phyloP scores from a whole-genome alignment of 140 eudicot genomes.

The Flaveria floridana region DNA sequence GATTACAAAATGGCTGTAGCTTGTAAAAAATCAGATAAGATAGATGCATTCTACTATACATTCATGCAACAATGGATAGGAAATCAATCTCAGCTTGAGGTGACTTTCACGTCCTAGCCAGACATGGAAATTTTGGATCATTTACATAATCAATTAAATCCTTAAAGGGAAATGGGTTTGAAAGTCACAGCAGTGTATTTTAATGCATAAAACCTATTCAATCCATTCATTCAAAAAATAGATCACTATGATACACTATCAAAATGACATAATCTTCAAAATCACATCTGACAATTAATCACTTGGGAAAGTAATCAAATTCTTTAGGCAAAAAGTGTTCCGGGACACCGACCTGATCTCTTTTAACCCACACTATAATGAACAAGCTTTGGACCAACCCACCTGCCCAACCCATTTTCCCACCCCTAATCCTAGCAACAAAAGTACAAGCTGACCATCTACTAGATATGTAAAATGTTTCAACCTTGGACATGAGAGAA shows the following conservation, averaged over 20 bases:
- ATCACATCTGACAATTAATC: neutral
- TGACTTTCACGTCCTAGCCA: neutral
- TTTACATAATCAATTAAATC: neutral
- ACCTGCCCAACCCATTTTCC: neutral
- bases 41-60: neutral
- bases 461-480: constrained; percentile 12
- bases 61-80: neutral
- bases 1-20: neutral
- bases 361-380: neutral
- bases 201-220: neutral
- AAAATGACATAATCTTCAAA: neutral
- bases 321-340: neutral
- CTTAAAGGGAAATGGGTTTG: too few relatives aligned
- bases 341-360: neutral
- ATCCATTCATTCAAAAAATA: neutral
- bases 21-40: neutral
- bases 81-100: neutral
- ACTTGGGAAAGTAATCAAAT: neutral
- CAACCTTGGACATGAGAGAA: constrained; percentile 51
- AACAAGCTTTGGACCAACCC: neutral
- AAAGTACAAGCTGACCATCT: constrained; percentile 1
- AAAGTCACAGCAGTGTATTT: neutral
- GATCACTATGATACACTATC: neutral
- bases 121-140: neutral
- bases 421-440: constrained; percentile 7